Conservation (phyloP, 2,329 filamentous ascomycete genomes). For the Zymoseptoria pseudotritici region DNA sequence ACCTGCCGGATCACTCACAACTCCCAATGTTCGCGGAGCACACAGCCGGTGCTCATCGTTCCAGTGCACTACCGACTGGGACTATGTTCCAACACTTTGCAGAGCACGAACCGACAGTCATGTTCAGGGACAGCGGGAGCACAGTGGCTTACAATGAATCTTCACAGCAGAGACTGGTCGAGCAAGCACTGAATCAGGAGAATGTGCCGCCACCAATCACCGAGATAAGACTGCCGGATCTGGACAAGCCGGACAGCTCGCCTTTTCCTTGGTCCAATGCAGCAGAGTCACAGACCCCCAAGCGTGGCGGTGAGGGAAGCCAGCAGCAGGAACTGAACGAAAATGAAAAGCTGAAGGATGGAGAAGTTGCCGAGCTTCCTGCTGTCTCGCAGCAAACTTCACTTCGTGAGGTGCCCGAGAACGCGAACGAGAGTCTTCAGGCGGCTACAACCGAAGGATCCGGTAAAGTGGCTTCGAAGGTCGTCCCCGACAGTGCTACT, state of each 20-base stretch:
- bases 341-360: not conserved
- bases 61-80: slow-evolving; percentile 24
- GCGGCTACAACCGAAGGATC: not conserved
- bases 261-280: slow-evolving; percentile 22
- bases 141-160: slow-evolving; percentile 37
- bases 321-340: not conserved
- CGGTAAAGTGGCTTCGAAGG: not conserved
- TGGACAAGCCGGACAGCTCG: slow-evolving; percentile 15
- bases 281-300: slow-evolving; percentile 14
- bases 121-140: slow-evolving; percentile 37
- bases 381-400: not conserved
- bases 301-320: slow-evolving; percentile 4
- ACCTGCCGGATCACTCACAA: slow-evolving; percentile 8
- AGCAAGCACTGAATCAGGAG: slow-evolving; percentile 24
- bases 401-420: not conserved
- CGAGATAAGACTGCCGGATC: not conserved
- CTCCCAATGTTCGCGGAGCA: slow-evolving; percentile 17
- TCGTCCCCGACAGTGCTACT: not conserved
- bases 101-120: slow-evolving; percentile 32
- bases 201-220: slow-evolving; percentile 10
- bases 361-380: not conserved
- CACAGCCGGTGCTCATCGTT: slow-evolving; percentile 9
- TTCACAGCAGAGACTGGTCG: slow-evolving; percentile 35
- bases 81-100: slow-evolving; percentile 32
- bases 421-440: not conserved